Evolutionary conservation across 1,139 yeast species (phyloP).

Genomic region (Yamadazyma membranifaciens): DNA sequence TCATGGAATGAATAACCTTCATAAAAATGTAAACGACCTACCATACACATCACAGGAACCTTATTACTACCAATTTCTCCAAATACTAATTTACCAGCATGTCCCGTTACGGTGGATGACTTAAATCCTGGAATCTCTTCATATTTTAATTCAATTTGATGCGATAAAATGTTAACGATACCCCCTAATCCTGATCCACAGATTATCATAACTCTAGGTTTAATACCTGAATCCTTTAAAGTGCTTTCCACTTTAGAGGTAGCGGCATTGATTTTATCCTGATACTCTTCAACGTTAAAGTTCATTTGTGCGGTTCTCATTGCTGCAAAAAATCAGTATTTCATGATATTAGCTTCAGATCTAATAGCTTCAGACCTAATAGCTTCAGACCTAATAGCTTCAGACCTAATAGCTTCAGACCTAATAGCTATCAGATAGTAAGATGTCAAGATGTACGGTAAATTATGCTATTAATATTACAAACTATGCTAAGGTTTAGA

Average conservation of each 20-base stretch:
- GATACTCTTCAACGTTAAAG: conserved; percentile 9
- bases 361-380: no score
- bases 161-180: conserved; percentile 55
- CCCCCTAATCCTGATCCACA: conserved; percentile 97
- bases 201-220: conserved; percentile 71
- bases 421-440: no score
- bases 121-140: conserved; percentile 76
- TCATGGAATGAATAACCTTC: conserved; percentile 84
- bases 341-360: no score
- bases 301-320: conserved; percentile 1
- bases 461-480: conserved; percentile 3
- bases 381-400: no score
- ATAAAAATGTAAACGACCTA: conserved; percentile 87
- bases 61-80: conserved; percentile 69
- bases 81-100: conserved; percentile 77
- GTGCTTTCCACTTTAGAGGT: conserved; percentile 15
- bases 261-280: conserved; percentile 21
- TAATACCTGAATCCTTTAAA: conserved; percentile 9
- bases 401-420: no score
- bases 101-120: conserved; percentile 85
- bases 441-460: neutral
- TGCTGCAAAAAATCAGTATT: no score
- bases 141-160: conserved; percentile 56
- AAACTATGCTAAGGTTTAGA: conserved; percentile 7
- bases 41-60: conserved; percentile 89